Evolutionary conservation across 2,329 filamentous ascomycete genomes (phyloP).

Genomic region (Drechslerella stenobrocha): DNA sequence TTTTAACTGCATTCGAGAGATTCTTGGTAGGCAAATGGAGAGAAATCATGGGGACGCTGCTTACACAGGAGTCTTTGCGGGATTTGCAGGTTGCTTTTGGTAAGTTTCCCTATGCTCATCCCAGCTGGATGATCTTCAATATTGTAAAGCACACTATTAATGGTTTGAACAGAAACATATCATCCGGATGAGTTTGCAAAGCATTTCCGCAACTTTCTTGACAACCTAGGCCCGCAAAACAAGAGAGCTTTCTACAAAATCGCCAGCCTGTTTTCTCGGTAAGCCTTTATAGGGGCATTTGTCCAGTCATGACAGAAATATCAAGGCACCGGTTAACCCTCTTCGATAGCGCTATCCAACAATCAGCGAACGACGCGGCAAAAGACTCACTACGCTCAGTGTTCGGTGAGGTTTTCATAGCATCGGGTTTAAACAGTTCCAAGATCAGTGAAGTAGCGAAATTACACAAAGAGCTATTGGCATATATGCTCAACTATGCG

Average conservation of each 20-base stretch:
- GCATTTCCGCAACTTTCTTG: constrained; percentile 62
- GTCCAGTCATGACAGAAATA: background rate
- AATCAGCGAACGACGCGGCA: constrained; percentile 21
- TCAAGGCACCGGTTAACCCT: background rate
- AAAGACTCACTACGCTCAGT: constrained; percentile 33
- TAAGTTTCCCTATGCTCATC: constrained; percentile 64
- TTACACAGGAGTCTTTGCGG: constrained; percentile 71
- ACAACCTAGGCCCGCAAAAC: constrained; percentile 56
- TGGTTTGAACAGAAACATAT: constrained; percentile 22
- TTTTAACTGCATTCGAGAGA: constrained; percentile 92
- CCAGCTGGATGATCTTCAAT: constrained; percentile 71
- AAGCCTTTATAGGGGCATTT: background rate
- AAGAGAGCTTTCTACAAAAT: constrained; percentile 78
- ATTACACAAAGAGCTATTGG: constrained; percentile 27
- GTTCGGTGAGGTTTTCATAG: constrained; percentile 34
- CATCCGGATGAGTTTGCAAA: constrained; percentile 60
- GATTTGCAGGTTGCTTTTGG: constrained; percentile 72
- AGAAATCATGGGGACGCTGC: constrained; percentile 81
- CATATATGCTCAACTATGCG: constrained; percentile 37
- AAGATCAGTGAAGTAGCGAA: constrained; percentile 48
- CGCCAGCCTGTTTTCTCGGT: constrained; percentile 69
- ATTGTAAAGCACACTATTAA: constrained; percentile 56
- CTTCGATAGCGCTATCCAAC: constrained; percentile 33
- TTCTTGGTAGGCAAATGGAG: constrained; percentile 87
- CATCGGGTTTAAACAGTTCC: constrained; percentile 41